Conservation (phyloP, 2,329 filamentous ascomycete genomes). For the Parastagonospora nodorum region DNA sequence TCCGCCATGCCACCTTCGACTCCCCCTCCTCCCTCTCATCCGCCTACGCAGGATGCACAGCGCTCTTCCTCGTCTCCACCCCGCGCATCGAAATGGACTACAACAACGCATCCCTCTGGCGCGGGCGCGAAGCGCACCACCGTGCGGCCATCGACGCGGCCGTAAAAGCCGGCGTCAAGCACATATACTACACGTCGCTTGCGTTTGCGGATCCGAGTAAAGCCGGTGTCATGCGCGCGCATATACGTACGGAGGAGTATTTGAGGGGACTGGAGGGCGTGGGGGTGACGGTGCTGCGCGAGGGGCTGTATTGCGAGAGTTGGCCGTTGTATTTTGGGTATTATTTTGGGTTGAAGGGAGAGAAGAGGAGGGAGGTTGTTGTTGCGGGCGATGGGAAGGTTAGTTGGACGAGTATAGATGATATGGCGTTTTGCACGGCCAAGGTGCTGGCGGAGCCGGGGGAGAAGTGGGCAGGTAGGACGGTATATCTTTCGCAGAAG, state of each 20-base stretch:
- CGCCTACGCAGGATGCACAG: slow-evolving; percentile 46
- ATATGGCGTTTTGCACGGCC: slow-evolving; percentile 52
- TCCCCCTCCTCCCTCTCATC: slow-evolving; percentile 37
- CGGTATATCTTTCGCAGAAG: slow-evolving; percentile 46
- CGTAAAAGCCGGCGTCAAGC: slow-evolving; percentile 46
- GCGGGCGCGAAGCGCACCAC: slow-evolving; percentile 53
- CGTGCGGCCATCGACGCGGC: slow-evolving; percentile 51
- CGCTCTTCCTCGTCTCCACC: slow-evolving; percentile 53
- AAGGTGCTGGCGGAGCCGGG: slow-evolving; percentile 42
- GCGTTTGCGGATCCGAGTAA: slow-evolving; percentile 50
- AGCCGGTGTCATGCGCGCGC: slow-evolving; percentile 53
- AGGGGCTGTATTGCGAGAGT: slow-evolving; percentile 54
- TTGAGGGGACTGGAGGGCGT: slow-evolving; percentile 37
- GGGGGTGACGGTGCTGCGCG: slow-evolving; percentile 47
- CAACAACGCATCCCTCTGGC: slow-evolving; percentile 47
- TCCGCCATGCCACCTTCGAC: slow-evolving; percentile 50
- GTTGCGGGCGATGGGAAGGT: slow-evolving; percentile 50
- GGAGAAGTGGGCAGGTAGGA: slow-evolving; percentile 43
- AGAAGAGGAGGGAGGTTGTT: slow-evolving; percentile 45
- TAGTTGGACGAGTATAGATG: slow-evolving; percentile 51
- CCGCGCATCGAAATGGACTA: slow-evolving; percentile 53
- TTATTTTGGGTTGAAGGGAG: slow-evolving; percentile 42
- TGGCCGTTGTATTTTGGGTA: slow-evolving; percentile 57
- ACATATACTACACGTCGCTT: slow-evolving; percentile 55
- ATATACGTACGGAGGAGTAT: slow-evolving; percentile 52